Conservation (phyloP, 495 filamentous ascomycete species). For the Penicillium bialowiezense region DNA sequence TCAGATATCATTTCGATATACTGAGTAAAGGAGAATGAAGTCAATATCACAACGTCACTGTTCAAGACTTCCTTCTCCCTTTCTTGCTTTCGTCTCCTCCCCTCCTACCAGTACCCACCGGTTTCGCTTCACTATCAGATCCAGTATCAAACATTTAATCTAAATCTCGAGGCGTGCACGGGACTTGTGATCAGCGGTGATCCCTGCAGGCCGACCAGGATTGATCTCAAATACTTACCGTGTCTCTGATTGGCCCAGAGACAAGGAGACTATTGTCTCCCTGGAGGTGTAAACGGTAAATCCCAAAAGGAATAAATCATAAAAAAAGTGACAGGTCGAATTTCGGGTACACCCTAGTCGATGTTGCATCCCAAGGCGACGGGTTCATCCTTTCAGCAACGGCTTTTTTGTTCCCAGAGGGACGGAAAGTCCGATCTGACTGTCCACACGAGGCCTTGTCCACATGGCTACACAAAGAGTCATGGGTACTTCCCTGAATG, state of each 20-base stretch:
- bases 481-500: background rate
- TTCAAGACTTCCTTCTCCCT: no score
- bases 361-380: slow-evolving; percentile 27
- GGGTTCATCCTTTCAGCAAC: slow-evolving; percentile 24
- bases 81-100: no score
- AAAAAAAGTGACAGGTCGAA: slow-evolving; percentile 11
- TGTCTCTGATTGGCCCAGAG: slow-evolving; percentile 28
- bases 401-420: slow-evolving; percentile 20
- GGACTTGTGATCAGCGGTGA: slow-evolving; percentile 23
- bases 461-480: slow-evolving; percentile 14
- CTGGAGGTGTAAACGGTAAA: slow-evolving; percentile 18
- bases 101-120: no score
- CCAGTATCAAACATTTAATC: background rate
- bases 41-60: no score
- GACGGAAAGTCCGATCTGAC: slow-evolving; percentile 22
- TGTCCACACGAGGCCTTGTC: slow-evolving; percentile 23
- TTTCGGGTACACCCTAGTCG: slow-evolving; percentile 19
- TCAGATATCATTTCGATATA: background rate
- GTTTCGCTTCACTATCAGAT: background rate
- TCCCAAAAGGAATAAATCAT: slow-evolving; percentile 5
- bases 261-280: slow-evolving; percentile 5
- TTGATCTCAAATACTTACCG: slow-evolving; percentile 42
- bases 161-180: slow-evolving; percentile 17
- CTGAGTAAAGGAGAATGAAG: no score
- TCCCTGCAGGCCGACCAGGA: slow-evolving; percentile 34